A percentile compares a stretch with the other conserved stretches of the same genome.
phyloP scores from a whole-genome alignment of 2,329 filamentous ascomycete genomes.

The Trichoderma breve region DNA sequence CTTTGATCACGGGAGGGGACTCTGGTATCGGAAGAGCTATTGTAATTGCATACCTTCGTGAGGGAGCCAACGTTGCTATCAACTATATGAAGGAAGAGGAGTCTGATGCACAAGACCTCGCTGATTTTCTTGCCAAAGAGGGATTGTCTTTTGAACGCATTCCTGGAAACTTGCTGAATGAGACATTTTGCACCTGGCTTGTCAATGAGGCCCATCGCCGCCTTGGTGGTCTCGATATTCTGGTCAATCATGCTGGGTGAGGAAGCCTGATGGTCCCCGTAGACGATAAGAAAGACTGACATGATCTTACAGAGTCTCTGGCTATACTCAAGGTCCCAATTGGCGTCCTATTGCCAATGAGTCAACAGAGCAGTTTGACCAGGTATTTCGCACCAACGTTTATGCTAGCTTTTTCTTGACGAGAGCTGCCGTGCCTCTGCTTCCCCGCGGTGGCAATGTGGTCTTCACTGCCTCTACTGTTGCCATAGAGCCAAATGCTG shows the following conservation, averaged over 20 bases:
- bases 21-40: background rate
- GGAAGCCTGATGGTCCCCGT: fast-evolving
- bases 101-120: background rate
- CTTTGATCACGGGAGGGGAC: background rate
- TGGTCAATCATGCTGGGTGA: background rate
- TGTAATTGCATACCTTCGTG: background rate
- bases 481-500: background rate
- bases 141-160: background rate
- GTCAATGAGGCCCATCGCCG: background rate
- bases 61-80: background rate
- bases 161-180: background rate
- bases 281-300: background rate
- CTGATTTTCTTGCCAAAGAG: background rate
- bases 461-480: background rate
- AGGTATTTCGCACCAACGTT: background rate
- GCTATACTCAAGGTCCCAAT: background rate
- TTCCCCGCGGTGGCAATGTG: background rate
- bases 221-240: background rate
- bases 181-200: background rate
- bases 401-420: background rate
- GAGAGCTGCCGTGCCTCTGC: background rate
- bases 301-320: background rate
- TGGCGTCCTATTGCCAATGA: background rate
- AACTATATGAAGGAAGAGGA: background rate
- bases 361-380: background rate